A percentile compares a stretch with the other conserved stretches of the same genome.
phyloP scores from a whole-genome alignment of 176 grass and related monocot species.

The Panicum miliaceum region DNA sequence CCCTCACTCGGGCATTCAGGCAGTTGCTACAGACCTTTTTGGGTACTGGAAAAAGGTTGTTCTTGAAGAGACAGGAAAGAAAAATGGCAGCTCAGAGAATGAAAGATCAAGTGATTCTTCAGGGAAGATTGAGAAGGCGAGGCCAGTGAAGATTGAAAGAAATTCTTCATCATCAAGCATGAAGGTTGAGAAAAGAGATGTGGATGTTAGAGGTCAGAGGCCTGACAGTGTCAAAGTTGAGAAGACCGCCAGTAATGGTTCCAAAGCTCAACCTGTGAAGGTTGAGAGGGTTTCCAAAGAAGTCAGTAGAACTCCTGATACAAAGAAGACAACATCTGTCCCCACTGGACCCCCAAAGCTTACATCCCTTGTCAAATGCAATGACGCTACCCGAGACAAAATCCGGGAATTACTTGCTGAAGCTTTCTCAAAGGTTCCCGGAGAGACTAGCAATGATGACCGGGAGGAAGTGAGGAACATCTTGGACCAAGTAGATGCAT shows the following conservation, averaged over 20 bases:
- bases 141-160: conserved; percentile 50
- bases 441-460: conserved; percentile 63
- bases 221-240: conserved; percentile 44
- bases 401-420: conserved; percentile 78
- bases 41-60: conserved; percentile 85
- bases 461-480: conserved; percentile 73
- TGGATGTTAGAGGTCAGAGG: conserved; percentile 30
- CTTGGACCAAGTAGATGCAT: conserved; percentile 67
- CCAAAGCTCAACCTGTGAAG: conserved; percentile 43
- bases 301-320: conserved; percentile 36
- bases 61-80: conserved; percentile 71
- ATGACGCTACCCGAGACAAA: conserved; percentile 66
- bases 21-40: conserved; percentile 71
- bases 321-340: conserved; percentile 51
- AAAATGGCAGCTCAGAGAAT: conserved; percentile 56
- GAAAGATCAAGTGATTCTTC: conserved; percentile 48
- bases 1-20: conserved; percentile 64
- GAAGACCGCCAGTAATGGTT: conserved; percentile 40
- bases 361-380: conserved; percentile 72
- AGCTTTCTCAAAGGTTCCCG: conserved; percentile 69
- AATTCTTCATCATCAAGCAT: conserved; percentile 40
- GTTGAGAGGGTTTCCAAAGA: conserved; percentile 48
- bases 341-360: conserved; percentile 51
- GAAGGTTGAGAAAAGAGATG: conserved; percentile 45
- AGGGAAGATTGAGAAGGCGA: conserved; percentile 40